Evolutionary conservation across 768 basidiomycete genomes (phyloP), one percentile per base, ranked within the genome.

Genomic region (Psilocybe sp.): DNA sequence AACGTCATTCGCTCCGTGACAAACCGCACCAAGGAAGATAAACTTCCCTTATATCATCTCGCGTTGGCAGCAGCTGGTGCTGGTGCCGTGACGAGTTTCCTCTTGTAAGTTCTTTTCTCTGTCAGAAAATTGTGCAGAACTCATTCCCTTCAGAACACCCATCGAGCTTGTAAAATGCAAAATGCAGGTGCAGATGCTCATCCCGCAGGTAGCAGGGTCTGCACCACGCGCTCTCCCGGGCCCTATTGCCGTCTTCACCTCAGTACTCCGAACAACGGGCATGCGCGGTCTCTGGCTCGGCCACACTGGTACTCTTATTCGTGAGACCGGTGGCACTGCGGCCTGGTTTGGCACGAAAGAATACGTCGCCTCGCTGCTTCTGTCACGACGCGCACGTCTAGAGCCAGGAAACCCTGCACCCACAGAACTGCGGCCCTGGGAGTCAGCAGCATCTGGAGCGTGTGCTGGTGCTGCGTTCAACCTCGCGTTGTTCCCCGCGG

Each of bases 331-430:
- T 12, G 91, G 92, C 4, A 81, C 82, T 12, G 83, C 86, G 0
- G 87, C 89, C 8, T 96, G 92, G 92, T 96, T 98, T 66, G 73
- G 78, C 31, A 80, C 85, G 10, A 97, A 95, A 64, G 91, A 95
- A 64, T 73, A 83, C 53, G 76, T 90, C 50, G 82, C 85, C 1
- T 74, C 80, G 19, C 59, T 71, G 14, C 83, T 96, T 40, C 70
- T 89, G 37, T 66, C 77, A 5, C 74, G 75, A 40, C 75, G 81
- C 38, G 50, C 51, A 40, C 51, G 52, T 46, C 51, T 50, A 14
- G 49, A 59, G 48, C 35, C 20, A 37, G 41, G 44, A n/a, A 39
- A 32, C 9, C 45, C 57, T 16, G 49, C 53, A 37, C 35, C 52
- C 52, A 50, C 57, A 34, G 65, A 66, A n/a, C 70, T 74, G 38